Percentiles rank a stretch among this genome's conserved stretches.
Evolutionary conservation across 208 protist species (phyloP).

Genomic region (Trypanosoma vivax): DNA sequence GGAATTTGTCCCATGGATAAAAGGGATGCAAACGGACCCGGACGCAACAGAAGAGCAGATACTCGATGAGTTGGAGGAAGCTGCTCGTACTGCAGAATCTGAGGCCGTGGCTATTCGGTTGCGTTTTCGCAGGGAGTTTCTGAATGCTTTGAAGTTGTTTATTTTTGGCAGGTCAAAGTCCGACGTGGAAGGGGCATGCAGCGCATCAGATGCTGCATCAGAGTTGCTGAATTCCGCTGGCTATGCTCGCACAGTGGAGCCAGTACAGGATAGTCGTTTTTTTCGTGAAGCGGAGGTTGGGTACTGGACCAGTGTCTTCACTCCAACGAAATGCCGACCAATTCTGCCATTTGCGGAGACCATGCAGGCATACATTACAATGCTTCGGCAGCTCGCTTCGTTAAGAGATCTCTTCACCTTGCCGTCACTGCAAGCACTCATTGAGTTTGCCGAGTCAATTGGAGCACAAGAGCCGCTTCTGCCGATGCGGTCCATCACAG

Average conservation of each 20-base stretch:
- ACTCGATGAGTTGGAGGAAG: slow-evolving; percentile 52
- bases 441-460: slow-evolving; percentile 62
- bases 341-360: slow-evolving; percentile 37
- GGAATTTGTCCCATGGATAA: slow-evolving; percentile 67
- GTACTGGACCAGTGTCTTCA: slow-evolving; percentile 70
- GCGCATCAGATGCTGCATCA: slow-evolving; percentile 35
- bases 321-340: slow-evolving; percentile 42
- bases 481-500: slow-evolving; percentile 51
- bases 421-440: slow-evolving; percentile 39
- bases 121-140: slow-evolving; percentile 60
- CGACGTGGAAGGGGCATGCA: slow-evolving; percentile 50
- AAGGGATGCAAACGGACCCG: slow-evolving; percentile 44
- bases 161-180: slow-evolving; percentile 32
- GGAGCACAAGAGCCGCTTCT: slow-evolving; percentile 65
- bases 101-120: slow-evolving; percentile 47
- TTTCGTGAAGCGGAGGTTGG: slow-evolving; percentile 44
- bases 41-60: slow-evolving; percentile 51
- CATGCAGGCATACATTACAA: slow-evolving; percentile 35
- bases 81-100: slow-evolving; percentile 16
- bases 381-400: slow-evolving; percentile 62
- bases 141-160: slow-evolving; percentile 43
- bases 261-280: slow-evolving; percentile 34
- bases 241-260: slow-evolving; percentile 44
- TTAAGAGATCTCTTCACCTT: slow-evolving; percentile 38
- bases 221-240: slow-evolving; percentile 29